Evolutionary conservation across 2,329 filamentous ascomycete genomes (phyloP), one percentile per base, ranked within the genome.

Genomic region (Emmonsiellopsis sp.): DNA sequence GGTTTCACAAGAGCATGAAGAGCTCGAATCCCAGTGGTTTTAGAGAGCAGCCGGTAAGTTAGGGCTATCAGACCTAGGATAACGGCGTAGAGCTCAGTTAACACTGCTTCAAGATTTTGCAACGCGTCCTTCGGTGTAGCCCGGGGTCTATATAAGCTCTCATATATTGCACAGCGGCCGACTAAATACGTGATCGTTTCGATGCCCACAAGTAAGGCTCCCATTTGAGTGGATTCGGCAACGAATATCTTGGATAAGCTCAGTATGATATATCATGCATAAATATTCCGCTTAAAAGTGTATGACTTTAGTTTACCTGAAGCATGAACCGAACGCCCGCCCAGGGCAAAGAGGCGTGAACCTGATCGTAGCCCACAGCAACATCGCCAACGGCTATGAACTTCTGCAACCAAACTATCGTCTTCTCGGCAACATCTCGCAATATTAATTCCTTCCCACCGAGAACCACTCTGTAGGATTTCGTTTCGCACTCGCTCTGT

Each of bases 321-420:
- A 70, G 60, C 17, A 70, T 48, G 42, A 68, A 59, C 10, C 62
- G 60, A 43, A 66, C 55, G 34, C 57, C 62, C 44, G 64, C 63
- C 65, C 62, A 71, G 13, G 64, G 67, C 39, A 70, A 58, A 32
- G 61, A 58, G 14, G 64, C 64, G 58, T 68, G 63, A 9, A 53
- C 58, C 2, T 67, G 64, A 52, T 69, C 62, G 55, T 63, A 66
- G 48, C 66, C 61, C 21, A 65, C 55, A 0, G 60, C 60, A 47
- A 63, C 55, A 58, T 70, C 63, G 0, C 65, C 65, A 57, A 60
- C 61, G 9, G 53, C 51, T 43, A 46, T 33, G 14, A 59, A 51
- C 32, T 36, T 40, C 14, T 42, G 34, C 32, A 34, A 33, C 48
- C 42, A 42, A 36, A 33, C 27, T 31, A 52, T 27, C 11, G 17